phyloP scores from a whole-genome alignment of 352 stramenopile genomes.

The Thraustochytrium sp. region DNA sequence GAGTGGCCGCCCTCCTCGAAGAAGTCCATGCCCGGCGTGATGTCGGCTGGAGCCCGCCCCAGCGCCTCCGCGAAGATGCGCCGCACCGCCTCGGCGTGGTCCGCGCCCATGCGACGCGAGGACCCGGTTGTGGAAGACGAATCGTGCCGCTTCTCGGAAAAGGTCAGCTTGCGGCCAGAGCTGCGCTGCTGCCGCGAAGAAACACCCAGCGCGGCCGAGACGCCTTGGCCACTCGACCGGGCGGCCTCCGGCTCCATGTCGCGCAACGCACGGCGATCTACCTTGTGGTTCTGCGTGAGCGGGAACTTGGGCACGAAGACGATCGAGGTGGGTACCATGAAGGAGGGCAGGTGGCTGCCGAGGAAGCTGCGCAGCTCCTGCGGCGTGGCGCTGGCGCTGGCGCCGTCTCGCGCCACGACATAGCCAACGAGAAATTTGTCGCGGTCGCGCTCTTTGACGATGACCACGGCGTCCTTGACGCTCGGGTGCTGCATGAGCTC shows the following conservation, averaged over 20 bases:
- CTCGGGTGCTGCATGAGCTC: conserved; percentile 52
- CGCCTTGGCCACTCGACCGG: too few species aligned
- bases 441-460: conserved; percentile 51
- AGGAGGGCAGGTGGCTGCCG: conserved; percentile 53
- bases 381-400: not conserved
- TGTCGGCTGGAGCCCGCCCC: not conserved
- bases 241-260: too few species aligned
- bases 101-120: too few species aligned
- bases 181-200: too few species aligned
- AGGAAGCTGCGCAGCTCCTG: not conserved
- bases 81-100: not conserved
- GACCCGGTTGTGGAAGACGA: too few species aligned
- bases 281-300: conserved; percentile 65
- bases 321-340: conserved; percentile 65
- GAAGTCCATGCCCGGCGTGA: conserved; percentile 50
- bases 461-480: conserved; percentile 58
- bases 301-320: conserved; percentile 56
- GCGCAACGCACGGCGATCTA: conserved; percentile 59
- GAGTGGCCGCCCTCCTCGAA: conserved; percentile 66
- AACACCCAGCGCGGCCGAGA: too few species aligned
- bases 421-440: conserved; percentile 57
- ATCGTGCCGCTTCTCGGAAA: too few species aligned
- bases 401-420: conserved; percentile 51
- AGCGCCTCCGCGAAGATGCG: conserved; percentile 37
- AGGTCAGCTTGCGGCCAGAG: too few species aligned